phyloP scores from a whole-genome alignment of 2,329 filamentous ascomycete genomes.

The Monosporascus cannonballus region DNA sequence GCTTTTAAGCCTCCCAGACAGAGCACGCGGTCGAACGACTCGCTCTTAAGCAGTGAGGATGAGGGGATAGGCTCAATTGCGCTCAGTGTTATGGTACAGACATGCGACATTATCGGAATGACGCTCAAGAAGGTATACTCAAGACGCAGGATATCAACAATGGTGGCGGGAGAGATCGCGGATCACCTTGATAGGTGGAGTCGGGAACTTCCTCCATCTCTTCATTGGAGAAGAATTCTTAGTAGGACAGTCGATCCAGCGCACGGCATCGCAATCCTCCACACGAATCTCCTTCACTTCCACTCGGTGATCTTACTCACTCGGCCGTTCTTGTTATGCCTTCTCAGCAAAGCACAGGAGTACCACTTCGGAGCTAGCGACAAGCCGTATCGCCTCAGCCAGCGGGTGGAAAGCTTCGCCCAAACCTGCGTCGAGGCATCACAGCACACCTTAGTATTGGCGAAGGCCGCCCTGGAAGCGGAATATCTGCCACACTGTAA shows the following conservation, averaged over 20 bases:
- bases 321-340: conserved; percentile 56
- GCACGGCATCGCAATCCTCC: conserved; percentile 53
- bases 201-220: conserved; percentile 36
- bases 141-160: conserved; percentile 50
- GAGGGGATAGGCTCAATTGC: conserved; percentile 24
- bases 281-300: conserved; percentile 55
- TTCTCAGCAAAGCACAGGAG: conserved; percentile 38
- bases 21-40: conserved; percentile 4
- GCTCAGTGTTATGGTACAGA: conserved; percentile 51
- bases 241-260: conserved; percentile 33
- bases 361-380: conserved; percentile 23
- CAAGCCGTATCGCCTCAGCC: conserved; percentile 22
- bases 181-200: conserved; percentile 47
- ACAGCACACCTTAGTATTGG: conserved; percentile 42
- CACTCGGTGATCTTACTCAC: conserved; percentile 59
- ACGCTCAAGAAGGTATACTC: conserved; percentile 57
- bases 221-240: conserved; percentile 46
- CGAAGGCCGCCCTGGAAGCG: conserved; percentile 37
- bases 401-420: conserved; percentile 39
- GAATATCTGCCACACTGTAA: conserved; percentile 44
- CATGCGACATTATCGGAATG: conserved; percentile 50
- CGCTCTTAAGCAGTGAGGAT: conserved; percentile 5
- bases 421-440: conserved; percentile 46
- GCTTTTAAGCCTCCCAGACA: conserved; percentile 25
- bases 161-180: conserved; percentile 51